phyloP scores from a whole-genome alignment of 164 flowering plant genomes.

The Stephania yunnanensis region DNA sequence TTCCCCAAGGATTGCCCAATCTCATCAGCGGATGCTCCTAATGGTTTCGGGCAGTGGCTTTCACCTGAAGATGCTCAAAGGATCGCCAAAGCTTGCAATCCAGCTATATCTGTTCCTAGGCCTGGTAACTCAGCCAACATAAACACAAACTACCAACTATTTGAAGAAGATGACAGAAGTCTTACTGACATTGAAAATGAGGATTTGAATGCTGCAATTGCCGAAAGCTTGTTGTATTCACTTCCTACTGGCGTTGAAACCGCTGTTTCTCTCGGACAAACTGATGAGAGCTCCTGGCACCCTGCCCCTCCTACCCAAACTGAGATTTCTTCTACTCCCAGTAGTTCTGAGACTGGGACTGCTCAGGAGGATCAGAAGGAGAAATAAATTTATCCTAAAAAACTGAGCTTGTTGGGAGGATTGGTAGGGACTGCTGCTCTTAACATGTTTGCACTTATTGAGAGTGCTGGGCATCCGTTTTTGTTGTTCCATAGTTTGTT shows the following conservation, averaged over 20 bases:
- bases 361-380: slow-evolving; percentile 4
- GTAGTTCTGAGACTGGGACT: not conserved
- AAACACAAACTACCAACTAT: slow-evolving; percentile 15
- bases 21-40: slow-evolving; percentile 65
- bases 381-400: slow-evolving; percentile 4
- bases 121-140: slow-evolving; percentile 13
- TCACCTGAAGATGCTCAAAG: slow-evolving; percentile 85
- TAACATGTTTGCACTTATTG: not conserved
- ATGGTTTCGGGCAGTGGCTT: slow-evolving; percentile 89
- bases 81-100: slow-evolving; percentile 65
- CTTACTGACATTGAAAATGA: slow-evolving; percentile 57
- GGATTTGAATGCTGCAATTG: slow-evolving; percentile 84
- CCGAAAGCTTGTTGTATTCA: slow-evolving; percentile 76
- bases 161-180: slow-evolving; percentile 25
- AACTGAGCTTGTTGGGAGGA: not conserved
- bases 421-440: not conserved
- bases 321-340: not conserved
- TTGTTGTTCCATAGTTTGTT: not conserved
- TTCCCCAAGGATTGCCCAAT: slow-evolving; percentile 82
- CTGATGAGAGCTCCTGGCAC: not conserved
- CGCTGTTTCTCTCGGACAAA: slow-evolving; percentile 3
- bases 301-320: not conserved
- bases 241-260: slow-evolving; percentile 20
- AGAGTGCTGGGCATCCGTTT: not conserved
- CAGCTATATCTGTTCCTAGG: slow-evolving; percentile 20